These are phyloP conservation scores for Agrocybe pediades DNA, from an alignment of 768 basidiomycete species.

Conservation along the genomic window DNA sequence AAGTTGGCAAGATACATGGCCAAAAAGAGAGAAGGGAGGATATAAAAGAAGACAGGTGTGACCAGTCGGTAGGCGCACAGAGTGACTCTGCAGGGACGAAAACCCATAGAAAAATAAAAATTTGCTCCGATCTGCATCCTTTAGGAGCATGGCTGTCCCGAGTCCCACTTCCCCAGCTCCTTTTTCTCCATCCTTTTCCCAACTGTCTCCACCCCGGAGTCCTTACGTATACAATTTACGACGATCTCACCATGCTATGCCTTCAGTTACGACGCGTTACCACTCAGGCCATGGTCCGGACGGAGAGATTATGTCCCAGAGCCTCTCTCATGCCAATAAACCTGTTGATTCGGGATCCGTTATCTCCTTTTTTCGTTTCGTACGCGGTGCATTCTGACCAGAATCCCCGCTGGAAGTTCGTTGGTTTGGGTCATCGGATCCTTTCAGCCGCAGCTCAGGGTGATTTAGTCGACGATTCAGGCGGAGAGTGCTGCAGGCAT, in stretches of 20 bases:
- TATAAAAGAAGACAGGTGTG: neutral
- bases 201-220: neutral
- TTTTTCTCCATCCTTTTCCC: neutral
- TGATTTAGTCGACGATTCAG: neutral
- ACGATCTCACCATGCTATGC: neutral
- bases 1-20: neutral
- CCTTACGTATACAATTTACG: neutral
- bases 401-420: neutral
- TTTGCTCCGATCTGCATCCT: neutral
- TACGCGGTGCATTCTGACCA: neutral
- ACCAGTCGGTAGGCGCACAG: neutral
- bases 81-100: neutral
- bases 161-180: neutral
- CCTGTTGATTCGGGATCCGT: neutral
- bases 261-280: neutral
- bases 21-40: neutral
- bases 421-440: neutral
- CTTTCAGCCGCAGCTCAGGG: neutral
- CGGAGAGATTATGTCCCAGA: neutral
- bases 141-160: neutral
- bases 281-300: neutral
- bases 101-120: neutral
- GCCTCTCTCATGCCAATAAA: neutral
- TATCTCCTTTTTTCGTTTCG: neutral
- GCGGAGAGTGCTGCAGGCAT: neutral